A percentile compares a stretch with the other conserved stretches of the same genome.
These are phyloP conservation scores for Aspergillus hiratsukae DNA, from an alignment of 2,329 filamentous ascomycete genomes.

Conservation along the genomic window DNA sequence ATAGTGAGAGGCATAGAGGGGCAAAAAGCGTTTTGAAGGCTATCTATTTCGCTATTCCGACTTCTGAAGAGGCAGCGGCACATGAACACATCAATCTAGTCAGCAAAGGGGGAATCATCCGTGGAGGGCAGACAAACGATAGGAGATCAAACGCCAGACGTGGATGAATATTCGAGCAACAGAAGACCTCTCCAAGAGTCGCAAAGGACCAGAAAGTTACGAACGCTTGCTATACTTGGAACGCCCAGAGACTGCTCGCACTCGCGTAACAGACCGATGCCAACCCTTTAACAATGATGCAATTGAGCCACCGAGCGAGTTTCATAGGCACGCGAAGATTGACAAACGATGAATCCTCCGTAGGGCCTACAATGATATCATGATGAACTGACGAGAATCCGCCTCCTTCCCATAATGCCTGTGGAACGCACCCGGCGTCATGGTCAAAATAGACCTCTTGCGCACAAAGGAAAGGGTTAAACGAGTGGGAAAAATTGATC, in stretches of 20 bases:
- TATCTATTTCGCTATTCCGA: not conserved
- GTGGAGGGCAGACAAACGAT: constrained; percentile 8
- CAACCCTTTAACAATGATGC: constrained; percentile 5
- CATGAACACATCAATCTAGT: constrained; percentile 11
- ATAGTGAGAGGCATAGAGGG: not conserved
- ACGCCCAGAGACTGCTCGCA: constrained; percentile 7
- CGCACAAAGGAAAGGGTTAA: constrained; percentile 7
- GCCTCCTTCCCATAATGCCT: constrained; percentile 2
- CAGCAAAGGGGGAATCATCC: constrained; percentile 30
- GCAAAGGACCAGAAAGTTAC: constrained; percentile 9
- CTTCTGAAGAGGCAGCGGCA: constrained; percentile 6
- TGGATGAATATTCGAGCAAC: constrained; percentile 5
- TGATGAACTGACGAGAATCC: constrained; percentile 2
- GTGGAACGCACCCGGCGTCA: constrained; percentile 6
- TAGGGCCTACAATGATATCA: constrained; percentile 21
- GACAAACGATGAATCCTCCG: constrained; percentile 11
- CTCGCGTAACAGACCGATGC: constrained; percentile 6
- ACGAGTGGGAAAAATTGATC: constrained; percentile 13
- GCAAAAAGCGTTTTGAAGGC: not conserved
- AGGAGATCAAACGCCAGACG: constrained; percentile 9
- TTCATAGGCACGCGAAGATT: constrained; percentile 12
- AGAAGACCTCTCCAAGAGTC: constrained; percentile 1
- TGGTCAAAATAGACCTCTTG: constrained; percentile 7
- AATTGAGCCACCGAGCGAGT: constrained; percentile 15
- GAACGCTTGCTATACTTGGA: constrained; percentile 8